Base-by-base conservation (phyloP, 2,329 filamentous ascomycete species). In the Fusarium sororula region DNA sequence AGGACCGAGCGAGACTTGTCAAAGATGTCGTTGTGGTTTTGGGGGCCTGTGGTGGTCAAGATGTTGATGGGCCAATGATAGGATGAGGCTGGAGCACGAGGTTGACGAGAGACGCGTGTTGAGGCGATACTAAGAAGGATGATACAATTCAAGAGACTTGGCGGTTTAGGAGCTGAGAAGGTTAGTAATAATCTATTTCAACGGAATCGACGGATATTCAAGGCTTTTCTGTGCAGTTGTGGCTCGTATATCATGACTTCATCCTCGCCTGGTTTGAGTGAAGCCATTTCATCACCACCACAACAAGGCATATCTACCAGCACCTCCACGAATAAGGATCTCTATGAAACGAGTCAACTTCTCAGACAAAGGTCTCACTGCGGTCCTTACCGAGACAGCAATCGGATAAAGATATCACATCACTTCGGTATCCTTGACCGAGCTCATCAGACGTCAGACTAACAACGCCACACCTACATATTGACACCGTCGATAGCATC, bases 41-140 rank as follows among this genome's bases (percentile, higher is more conserved):
- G 54, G 42, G 60, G 63, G 65, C 18, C 39, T 56, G 56, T 64
- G n/a, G 44, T 56, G 45, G 55, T 55, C 24, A n/a, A 28, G 12
- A 38, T 26, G n/a, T 39, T 18, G 35, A 13, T 42, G 20, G n/a
- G 66, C 75, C 75, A 77, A 77, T 77, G 59, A 66, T 28, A 72
- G 20, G 1, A 35, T 58, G 24, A 63, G 60, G 56, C 57, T 72
- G 50, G 39, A 56, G 75, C 75, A 77, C 75, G 75, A 70, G 75
- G 75, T 51, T 62, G 37, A 26, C 12, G 30, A 61, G 66, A 73
- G 41, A 66, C 65, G 64, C 51, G 62, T 67, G 38, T 42, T 47
- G 18, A 57, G 65, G 48, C 47, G 32, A 68, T 47, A 13, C 26
- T 30, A 26, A 24, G 32, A 20, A 39, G 10, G 28, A 47, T 50